Evolutionary conservation across 106 monocot species (phyloP), one percentile per base, ranked within the genome.

Genomic region (Ottelia alismoides): DNA sequence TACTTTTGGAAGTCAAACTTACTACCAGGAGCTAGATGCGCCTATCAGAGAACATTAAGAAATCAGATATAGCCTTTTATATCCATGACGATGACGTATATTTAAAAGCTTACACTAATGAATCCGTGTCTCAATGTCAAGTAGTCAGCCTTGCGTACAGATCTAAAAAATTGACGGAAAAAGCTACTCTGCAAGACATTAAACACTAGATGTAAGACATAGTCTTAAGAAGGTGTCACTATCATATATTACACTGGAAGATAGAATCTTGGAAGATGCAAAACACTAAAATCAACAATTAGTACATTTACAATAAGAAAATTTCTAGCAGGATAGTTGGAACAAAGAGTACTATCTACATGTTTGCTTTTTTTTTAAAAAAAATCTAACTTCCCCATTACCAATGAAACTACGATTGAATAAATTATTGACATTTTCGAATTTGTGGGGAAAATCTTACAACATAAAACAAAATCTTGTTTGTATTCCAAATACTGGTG

Each of bases 1-100:
- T 89, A 84, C 62, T 89, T 83, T 19, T 74, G 83, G 59, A 89
- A 89, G 45, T 89, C 48, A 60, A 89, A 89, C 24, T 77, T 84
- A 19, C 56, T 72, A 52, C 72, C 72, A 12, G 74, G 72, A 56
- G 79, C 61, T 63, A 89, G 70, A 69, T 89, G 89, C 31, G 67
- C 77, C 89, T 89, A 45, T 43, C 40, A 16, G 18, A 71, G 49
- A 17, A 31, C 25, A 27, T 35, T 27, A 45, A 0, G 27, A 47
- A 2, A 44, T 20, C 20, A 35, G 3, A 19, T 32, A 52, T 12
- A 2, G 16, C n/a, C n/a, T n/a, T n/a, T n/a, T n/a, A n/a, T n/a
- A n/a, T n/a, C n/a, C n/a, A n/a, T n/a, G n/a, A n/a, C n/a, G n/a
- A n/a, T n/a, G n/a, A n/a, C n/a, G n/a, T 7, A 43, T 7, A 43